Base-by-base conservation (phyloP, 768 basidiomycete genomes). In the Cubamyces sp. region DNA sequence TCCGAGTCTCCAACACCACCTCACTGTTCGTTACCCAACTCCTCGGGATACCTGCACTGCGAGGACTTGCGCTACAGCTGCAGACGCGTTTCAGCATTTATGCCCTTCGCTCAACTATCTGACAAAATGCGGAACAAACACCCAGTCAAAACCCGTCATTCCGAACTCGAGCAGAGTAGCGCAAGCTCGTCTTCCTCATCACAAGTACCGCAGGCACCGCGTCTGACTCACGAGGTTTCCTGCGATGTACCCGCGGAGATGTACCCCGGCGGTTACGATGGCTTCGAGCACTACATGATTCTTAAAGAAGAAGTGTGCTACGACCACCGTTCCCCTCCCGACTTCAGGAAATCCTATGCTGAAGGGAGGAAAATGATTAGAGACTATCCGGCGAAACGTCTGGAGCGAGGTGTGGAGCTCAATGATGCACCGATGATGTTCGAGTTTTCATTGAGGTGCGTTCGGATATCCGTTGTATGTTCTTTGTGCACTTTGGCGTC, bases 261-360 rank as follows among this genome's bases (percentile, higher is more conserved):
- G 8, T 57, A 49, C n/a, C 43, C 51, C 1, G 43, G n/a, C n/a
- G 51, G 30, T n/a, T 40, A 39, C 42, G 30, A 18, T 8, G 37
- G 43, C 2, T 53, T 60, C 34, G 59, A 60, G 16, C 19, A 60
- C 37, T 47, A 46, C 21, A 14, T 60, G 5, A 47, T 52, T 3
- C 59, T 60, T 21, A 30, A 46, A 16, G 34, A 60, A 28, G 51
- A 60, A 18, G 41, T 60, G 6, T 60, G 43, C 34, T 54, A 60
- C 41, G 42, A 60, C 15, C 47, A 60, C 19, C 59, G 59, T 34
- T 21, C 14, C 2, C 43, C 45, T 7, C 52, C 59, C 3, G 34
- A 59, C 15, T 59, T 43, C 50, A 25, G 58, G n/a, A 19, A 45
- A 21, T 12, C 52, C 15, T 59, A 52, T 12, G 5, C 8, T 1